Evolutionary conservation across 2,329 filamentous ascomycete genomes (phyloP).

Genomic region (Esteya vermicola): DNA sequence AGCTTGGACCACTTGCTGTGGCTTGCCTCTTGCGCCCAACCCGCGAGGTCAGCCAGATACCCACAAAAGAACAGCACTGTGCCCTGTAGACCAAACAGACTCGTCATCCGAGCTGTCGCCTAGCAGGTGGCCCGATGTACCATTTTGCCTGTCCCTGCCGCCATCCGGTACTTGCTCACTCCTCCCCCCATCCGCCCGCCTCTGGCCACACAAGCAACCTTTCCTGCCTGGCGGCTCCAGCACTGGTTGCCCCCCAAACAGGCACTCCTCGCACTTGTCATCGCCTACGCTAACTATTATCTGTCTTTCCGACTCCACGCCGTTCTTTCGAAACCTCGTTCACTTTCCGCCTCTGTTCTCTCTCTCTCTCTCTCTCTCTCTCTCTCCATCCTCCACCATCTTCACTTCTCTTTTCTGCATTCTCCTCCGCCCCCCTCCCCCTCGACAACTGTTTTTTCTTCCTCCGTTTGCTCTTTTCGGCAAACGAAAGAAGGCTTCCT

Average conservation of each 20-base stretch:
- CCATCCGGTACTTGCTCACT: slow-evolving; percentile 1
- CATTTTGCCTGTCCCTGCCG: not conserved
- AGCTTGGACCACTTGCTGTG: slow-evolving; percentile 10
- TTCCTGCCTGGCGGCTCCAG: not conserved
- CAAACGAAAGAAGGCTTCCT: not conserved
- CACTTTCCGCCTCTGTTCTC: not conserved
- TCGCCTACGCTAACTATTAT: no score
- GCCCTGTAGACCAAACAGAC: slow-evolving; percentile 3
- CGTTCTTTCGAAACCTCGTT: not conserved
- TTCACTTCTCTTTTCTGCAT: not conserved
- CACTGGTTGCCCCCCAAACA: slow-evolving; percentile 5
- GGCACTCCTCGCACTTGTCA: not conserved
- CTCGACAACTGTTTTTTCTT: not conserved
- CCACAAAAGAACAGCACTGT: no score
- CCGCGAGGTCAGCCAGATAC: no score
- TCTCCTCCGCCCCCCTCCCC: not conserved
- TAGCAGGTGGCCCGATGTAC: slow-evolving; percentile 10
- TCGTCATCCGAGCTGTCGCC: slow-evolving; percentile 20
- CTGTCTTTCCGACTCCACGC: not conserved
- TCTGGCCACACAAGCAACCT: not conserved
- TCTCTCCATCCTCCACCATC: not conserved
- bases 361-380: not conserved
- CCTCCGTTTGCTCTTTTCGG: not conserved
- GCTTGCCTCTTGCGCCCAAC: not conserved
- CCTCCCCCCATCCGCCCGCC: not conserved